phyloP scores from a whole-genome alignment of 2,329 filamentous ascomycete species.

The Zymoseptoria brevis region DNA sequence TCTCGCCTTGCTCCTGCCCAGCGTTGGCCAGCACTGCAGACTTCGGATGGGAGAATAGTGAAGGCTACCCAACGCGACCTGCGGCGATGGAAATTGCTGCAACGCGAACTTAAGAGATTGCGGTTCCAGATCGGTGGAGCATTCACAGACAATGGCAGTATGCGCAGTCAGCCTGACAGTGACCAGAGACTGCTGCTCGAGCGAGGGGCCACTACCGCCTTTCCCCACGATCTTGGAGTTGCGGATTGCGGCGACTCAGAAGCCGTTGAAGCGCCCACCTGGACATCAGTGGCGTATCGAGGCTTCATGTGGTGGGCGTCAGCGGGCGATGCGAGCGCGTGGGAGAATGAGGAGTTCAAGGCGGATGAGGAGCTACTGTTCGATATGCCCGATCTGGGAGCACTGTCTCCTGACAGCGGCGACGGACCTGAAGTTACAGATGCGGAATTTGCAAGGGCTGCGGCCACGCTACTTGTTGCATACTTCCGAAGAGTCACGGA shows the following conservation, averaged over 20 bases:
- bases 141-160: constrained; percentile 18
- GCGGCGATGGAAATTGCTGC: constrained; percentile 65
- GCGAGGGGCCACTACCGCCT: constrained; percentile 11
- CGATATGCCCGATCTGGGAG: constrained; percentile 32
- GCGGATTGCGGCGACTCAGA: constrained; percentile 21
- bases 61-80: constrained; percentile 88
- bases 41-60: constrained; percentile 58
- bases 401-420: constrained; percentile 7
- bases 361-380: constrained; percentile 39
- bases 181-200: background rate
- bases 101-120: constrained; percentile 25
- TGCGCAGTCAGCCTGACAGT: constrained; percentile 1
- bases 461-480: constrained; percentile 65
- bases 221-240: constrained; percentile 13
- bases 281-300: constrained; percentile 68
- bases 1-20: constrained; percentile 19
- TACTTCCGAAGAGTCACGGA: constrained; percentile 74
- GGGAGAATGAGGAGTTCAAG: constrained; percentile 47
- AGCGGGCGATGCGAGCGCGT: constrained; percentile 61
- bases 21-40: constrained; percentile 60
- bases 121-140: constrained; percentile 30
- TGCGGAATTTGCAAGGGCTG: constrained; percentile 12
- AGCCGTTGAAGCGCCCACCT: constrained; percentile 50
- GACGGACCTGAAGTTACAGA: constrained; percentile 6
- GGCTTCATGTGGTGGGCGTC: constrained; percentile 89